Evolutionary conservation across 2,329 filamentous ascomycete species (phyloP).

Genomic region (Fusarium palustre): DNA sequence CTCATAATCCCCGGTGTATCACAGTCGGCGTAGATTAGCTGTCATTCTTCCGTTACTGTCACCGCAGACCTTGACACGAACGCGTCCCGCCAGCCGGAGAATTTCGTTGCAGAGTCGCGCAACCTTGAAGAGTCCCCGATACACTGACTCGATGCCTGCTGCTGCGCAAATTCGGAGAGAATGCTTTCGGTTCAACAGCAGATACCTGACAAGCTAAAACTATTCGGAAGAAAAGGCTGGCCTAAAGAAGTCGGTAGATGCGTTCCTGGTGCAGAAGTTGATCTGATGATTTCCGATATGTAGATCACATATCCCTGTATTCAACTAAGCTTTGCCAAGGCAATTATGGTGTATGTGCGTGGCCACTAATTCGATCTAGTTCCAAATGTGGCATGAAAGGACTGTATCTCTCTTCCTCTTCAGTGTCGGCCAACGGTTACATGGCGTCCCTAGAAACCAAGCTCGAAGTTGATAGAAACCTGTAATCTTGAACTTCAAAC

Average conservation of each 20-base stretch:
- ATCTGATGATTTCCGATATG: neutral
- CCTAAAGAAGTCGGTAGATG: neutral
- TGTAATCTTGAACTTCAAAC: no score
- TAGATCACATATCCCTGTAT: neutral
- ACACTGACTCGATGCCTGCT: neutral
- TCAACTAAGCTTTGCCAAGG: neutral
- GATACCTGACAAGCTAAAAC: neutral
- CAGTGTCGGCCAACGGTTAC: no score
- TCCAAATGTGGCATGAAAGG: neutral
- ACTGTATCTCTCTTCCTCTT: no score
- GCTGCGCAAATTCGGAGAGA: neutral
- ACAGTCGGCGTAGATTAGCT: neutral
- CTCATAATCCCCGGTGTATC: neutral
- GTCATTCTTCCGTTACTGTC: neutral
- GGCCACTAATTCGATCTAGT: fast-evolving
- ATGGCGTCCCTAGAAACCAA: no score
- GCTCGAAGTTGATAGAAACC: no score
- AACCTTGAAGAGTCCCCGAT: no score
- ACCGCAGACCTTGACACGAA: neutral
- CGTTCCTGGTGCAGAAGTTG: neutral
- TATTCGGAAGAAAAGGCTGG: neutral
- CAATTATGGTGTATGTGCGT: neutral
- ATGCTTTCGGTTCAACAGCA: neutral
- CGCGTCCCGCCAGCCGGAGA: neutral
- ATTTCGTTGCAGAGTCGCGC: neutral